Evolutionary conservation across 1,139 yeast species (phyloP).

Genomic region (Tardiomyces blankii): DNA sequence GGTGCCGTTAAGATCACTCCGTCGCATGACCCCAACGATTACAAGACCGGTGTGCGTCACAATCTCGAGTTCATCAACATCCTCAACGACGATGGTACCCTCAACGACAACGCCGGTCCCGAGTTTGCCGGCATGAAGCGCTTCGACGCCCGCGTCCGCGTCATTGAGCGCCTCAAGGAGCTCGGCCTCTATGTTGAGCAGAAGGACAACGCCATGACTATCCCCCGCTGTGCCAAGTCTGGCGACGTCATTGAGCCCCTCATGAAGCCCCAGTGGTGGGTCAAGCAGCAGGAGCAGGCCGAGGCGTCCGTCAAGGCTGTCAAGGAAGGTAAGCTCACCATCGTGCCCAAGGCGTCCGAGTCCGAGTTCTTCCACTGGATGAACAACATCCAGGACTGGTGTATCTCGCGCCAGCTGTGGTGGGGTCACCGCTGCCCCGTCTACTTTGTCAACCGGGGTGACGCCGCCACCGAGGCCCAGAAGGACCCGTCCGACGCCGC

Average conservation of each 20-base stretch:
- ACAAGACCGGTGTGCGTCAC: slow-evolving; percentile 90
- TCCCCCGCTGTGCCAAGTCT: slow-evolving; percentile 89
- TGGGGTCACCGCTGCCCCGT: slow-evolving; percentile 99
- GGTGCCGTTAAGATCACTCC: slow-evolving; percentile 99
- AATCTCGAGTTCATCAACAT: slow-evolving; percentile 80
- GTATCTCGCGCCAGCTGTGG: slow-evolving; percentile 98
- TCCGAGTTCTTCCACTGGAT: slow-evolving; percentile 93
- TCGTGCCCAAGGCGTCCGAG: slow-evolving; percentile 82
- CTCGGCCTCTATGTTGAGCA: slow-evolving; percentile 72
- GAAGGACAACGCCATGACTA: slow-evolving; percentile 89
- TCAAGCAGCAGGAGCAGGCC: slow-evolving; percentile 83
- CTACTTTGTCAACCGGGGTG: slow-evolving; percentile 77
- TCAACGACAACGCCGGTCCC: slow-evolving; percentile 84
- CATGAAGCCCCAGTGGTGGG: slow-evolving; percentile 99
- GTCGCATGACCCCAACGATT: slow-evolving; percentile 97
- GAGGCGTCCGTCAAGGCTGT: slow-evolving; percentile 80
- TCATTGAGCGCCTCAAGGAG: slow-evolving; percentile 69
- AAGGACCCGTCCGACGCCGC: slow-evolving; percentile 39
- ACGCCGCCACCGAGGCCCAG: slow-evolving; percentile 20
- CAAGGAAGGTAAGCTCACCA: slow-evolving; percentile 66
- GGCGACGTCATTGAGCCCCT: slow-evolving; percentile 96
- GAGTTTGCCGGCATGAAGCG: slow-evolving; percentile 86
- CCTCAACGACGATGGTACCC: slow-evolving; percentile 80
- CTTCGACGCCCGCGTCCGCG: slow-evolving; percentile 84
- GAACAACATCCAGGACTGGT: slow-evolving; percentile 97